Evolutionary conservation across 2,329 filamentous ascomycete species (phyloP), one percentile per base, ranked within the genome.

Genomic region (Aaosphaeria pasadenensis): DNA sequence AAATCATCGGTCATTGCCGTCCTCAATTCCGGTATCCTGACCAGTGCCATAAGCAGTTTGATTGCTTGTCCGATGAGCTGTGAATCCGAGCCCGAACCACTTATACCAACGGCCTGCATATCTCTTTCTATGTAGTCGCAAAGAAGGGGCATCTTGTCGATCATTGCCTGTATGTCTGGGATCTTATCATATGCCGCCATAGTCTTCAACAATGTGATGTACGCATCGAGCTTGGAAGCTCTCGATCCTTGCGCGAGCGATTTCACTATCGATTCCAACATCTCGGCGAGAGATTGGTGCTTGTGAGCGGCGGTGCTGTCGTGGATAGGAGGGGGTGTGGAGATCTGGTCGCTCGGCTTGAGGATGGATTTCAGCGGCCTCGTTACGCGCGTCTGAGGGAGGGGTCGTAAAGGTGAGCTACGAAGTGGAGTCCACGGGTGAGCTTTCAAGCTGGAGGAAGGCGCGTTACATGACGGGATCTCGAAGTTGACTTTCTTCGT

Each of bases 61-160:
- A 96, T 74, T 3, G 91, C 87, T 56, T 95, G 87, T 45, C 86
- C 86, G 42, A 86, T 79, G 9, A 97, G 78, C 40, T 86, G 86
- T 1, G 80, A 80, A 59, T 95, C 89, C 35, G 76, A 47, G 74
- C 74, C 41, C 64, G 67, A 71, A 44, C 82, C 79, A 49, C 79
- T 73, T 5, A 77, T 66, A 33, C 80, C 77, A 55, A 82, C 84
- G 7, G 83, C 78, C 5, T 78, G 80, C 28, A 96, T 77, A 64
- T 99, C 94, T 50, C 91, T 82, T 60, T 87, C 84, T 47, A 97
- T 89, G 64, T 91, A 96, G 50, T 90, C 86, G 56, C 84, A 83
- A 49, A 97, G 80, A 3, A 89, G 72, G 7, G 80, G 79, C 77
- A 96, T 86, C 69, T 94, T 95, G 56, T 94, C 87, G 40, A 58